Conservation (phyloP, 805 yeast species). For the Ogataea kodamae region DNA sequence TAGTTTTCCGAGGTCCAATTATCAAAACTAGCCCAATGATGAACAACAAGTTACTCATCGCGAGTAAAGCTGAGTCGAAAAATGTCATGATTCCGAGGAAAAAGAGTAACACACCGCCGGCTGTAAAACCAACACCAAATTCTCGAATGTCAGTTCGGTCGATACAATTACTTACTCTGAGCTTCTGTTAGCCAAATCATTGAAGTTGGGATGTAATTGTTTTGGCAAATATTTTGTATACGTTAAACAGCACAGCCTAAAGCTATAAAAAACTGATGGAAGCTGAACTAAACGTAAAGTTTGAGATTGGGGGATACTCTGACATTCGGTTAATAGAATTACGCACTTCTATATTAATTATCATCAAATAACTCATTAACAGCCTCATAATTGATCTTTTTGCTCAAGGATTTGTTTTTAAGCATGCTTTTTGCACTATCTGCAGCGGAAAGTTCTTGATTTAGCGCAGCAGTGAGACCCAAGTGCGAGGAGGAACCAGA, state of each 20-base stretch:
- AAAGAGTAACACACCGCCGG: conserved; percentile 77
- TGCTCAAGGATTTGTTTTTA: conserved; percentile 71
- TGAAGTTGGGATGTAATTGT: conserved; percentile 1
- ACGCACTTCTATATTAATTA: conserved; percentile 8
- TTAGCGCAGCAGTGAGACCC: conserved; percentile 41
- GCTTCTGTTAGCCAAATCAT: conserved; percentile 75
- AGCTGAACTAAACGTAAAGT: too few species aligned
- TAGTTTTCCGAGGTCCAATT: conserved; percentile 82
- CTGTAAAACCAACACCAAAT: conserved; percentile 89
- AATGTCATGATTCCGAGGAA: conserved; percentile 78
- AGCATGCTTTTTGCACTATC: conserved; percentile 78
- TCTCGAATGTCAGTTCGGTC: conserved; percentile 40
- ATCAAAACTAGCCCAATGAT: conserved; percentile 79
- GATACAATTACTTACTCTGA: conserved; percentile 52
- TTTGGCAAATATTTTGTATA: neutral
- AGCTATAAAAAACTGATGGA: too few species aligned
- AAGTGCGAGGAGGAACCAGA: conserved; percentile 21
- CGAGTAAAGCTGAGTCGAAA: conserved; percentile 84
- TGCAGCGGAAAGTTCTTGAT: conserved; percentile 59
- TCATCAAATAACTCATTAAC: conserved; percentile 51
- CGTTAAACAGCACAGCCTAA: conserved; percentile 3
- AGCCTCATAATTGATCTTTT: conserved; percentile 86
- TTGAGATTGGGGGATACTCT: too few species aligned
- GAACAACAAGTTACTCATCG: conserved; percentile 82
- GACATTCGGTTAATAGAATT: too few species aligned